These are phyloP conservation scores for Nicotiana sylvestris DNA, from an alignment of 257 asterid genomes.

Conservation along the genomic window DNA sequence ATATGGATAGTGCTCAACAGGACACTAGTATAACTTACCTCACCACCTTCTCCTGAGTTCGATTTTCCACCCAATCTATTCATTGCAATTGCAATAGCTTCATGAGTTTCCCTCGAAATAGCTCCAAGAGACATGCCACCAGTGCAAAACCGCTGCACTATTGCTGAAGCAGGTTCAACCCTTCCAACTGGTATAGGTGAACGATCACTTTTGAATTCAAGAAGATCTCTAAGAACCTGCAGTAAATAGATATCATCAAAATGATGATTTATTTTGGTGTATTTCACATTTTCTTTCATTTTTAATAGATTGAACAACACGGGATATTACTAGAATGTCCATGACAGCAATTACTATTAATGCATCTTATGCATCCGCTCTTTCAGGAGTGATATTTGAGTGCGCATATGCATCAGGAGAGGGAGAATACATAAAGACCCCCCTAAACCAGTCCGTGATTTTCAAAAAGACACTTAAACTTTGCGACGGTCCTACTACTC, in stretches of 20 bases:
- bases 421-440: too few relatives aligned
- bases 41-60: conserved; percentile 99
- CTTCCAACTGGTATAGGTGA: conserved; percentile 91
- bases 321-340: not conserved
- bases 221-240: conserved; percentile 96
- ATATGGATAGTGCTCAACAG: not conserved
- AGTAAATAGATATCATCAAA: conserved; percentile 8
- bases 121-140: conserved; percentile 99
- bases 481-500: too few relatives aligned
- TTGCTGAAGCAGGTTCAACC: conserved; percentile 88
- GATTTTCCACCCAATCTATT: conserved; percentile 95
- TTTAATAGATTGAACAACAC: not conserved
- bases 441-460: too few relatives aligned
- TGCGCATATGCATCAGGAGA: conserved; percentile 1
- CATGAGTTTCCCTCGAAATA: conserved; percentile 98
- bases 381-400: not conserved
- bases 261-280: not conserved
- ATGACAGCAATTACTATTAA: not conserved
- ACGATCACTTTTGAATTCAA: conserved; percentile 79
- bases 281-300: not conserved
- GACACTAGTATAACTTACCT: conserved; percentile 45
- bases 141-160: conserved; percentile 93
- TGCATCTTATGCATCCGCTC: not conserved
- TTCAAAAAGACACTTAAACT: not conserved
- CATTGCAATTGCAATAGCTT: conserved; percentile 99